Percentiles rank a stretch among this genome's conserved stretches.
Conservation (phyloP, 352 stramenopile species). For the Phytophthora lateralis region DNA sequence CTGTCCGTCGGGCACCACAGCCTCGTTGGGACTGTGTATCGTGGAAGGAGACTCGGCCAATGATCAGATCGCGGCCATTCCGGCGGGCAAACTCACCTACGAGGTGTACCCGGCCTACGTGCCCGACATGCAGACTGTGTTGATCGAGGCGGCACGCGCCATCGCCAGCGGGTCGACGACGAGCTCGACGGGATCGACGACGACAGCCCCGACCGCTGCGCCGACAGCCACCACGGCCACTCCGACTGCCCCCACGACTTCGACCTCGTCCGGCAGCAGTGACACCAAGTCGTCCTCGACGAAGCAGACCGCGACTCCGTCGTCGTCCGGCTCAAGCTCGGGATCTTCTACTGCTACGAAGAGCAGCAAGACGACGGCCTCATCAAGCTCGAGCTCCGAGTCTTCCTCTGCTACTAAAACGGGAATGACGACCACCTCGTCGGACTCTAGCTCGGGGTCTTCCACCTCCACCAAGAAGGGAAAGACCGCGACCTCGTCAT, state of each 20-base stretch:
- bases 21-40: conserved; percentile 52
- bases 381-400: neutral
- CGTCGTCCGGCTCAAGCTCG: conserved; percentile 1
- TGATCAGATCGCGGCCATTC: conserved; percentile 59
- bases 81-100: conserved; percentile 59
- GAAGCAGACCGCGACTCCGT: conserved; percentile 7
- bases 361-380: conserved; percentile 5
- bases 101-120: conserved; percentile 65
- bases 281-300: neutral
- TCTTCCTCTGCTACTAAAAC: neutral
- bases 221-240: conserved; percentile 3
- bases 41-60: conserved; percentile 54
- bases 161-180: conserved; percentile 27
- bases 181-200: conserved; percentile 4
- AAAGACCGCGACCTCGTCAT: conserved; percentile 14
- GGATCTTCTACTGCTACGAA: conserved; percentile 11
- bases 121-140: conserved; percentile 51
- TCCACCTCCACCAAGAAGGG: conserved; percentile 9
- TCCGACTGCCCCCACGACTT: conserved; percentile 2
- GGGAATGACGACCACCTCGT: conserved; percentile 2
- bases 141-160: conserved; percentile 44
- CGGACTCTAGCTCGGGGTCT: neutral
- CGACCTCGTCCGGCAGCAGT: conserved; percentile 7
- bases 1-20: conserved; percentile 57
- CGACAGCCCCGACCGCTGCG: conserved; percentile 6